phyloP scores from a whole-genome alignment of 169 alveolate species.

The Fabrea salina region DNA sequence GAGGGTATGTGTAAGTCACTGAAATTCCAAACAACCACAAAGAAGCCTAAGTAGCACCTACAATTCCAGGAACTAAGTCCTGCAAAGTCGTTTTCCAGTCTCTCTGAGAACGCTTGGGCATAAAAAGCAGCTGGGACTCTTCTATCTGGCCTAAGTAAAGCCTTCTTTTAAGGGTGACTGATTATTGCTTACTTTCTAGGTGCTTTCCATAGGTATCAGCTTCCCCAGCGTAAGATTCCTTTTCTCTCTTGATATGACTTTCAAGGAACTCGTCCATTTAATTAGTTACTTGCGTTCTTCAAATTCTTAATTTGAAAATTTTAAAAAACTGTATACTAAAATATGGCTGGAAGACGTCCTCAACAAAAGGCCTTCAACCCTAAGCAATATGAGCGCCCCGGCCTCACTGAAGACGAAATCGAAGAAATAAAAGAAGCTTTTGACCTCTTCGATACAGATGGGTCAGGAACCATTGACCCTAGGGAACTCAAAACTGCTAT shows the following conservation, averaged over 20 bases:
- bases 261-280: conserved; percentile 13
- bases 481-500: conserved; percentile 83
- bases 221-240: neutral
- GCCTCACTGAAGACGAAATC: no score
- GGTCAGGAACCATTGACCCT: conserved; percentile 83
- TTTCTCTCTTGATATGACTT: neutral
- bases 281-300: no score
- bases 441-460: no score
- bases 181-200: conserved; percentile 3
- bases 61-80: neutral
- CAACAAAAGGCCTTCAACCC: no score
- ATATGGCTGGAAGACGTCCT: no score
- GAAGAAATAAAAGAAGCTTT: no score
- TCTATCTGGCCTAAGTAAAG: conserved; percentile 27
- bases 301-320: no score
- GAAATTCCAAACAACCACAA: conserved; percentile 25
- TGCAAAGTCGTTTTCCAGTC: neutral
- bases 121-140: neutral
- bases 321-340: no score
- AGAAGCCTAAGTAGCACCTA: neutral
- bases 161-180: conserved; percentile 6
- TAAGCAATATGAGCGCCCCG: no score
- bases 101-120: neutral
- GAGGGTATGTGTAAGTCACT: conserved; percentile 23
- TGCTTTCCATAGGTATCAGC: conserved; percentile 25